phyloP scores from a whole-genome alignment of 192 early-diverging fungal genomes.

The Coemansia sp. region DNA sequence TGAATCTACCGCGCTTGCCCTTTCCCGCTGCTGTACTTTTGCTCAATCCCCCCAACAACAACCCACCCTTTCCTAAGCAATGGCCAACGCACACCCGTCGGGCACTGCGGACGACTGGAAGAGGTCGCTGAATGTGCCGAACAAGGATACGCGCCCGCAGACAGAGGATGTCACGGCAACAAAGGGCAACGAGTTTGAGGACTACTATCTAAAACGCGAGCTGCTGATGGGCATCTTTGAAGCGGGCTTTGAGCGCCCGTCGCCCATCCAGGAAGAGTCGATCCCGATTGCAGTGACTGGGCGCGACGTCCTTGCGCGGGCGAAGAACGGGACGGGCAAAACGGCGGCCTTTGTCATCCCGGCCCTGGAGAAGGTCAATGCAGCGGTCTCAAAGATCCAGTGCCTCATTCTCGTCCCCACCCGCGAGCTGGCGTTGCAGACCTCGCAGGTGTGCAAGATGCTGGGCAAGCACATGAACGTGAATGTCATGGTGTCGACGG shows the following conservation, averaged over 20 bases:
- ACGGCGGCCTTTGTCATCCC: constrained; percentile 98
- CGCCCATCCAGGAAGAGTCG: constrained; percentile 98
- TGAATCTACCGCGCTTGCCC: no score
- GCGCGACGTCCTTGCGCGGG: constrained; percentile 92
- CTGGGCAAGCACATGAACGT: constrained; percentile 94
- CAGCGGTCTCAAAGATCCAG: constrained; percentile 82
- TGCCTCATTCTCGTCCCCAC: constrained; percentile 93
- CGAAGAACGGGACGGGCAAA: constrained; percentile 93
- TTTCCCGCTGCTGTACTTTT: constrained; percentile 4
- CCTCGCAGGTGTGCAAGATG: constrained; percentile 97
- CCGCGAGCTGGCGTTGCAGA: constrained; percentile 96
- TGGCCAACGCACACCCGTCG: constrained; percentile 42
- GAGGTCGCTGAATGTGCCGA: constrained; percentile 64
- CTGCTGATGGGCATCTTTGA: constrained; percentile 98
- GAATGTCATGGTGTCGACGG: constrained; percentile 98
- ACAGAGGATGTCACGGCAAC: constrained; percentile 96
- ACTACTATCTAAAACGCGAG: constrained; percentile 95
- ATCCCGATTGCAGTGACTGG: constrained; percentile 96
- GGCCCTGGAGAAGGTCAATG: constrained; percentile 87
- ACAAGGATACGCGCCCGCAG: constrained; percentile 88
- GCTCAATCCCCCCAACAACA: neutral
- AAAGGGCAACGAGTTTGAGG: constrained; percentile 99
- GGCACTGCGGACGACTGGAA: constrained; percentile 64
- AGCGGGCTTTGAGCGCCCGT: constrained; percentile 95
- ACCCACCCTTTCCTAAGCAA: constrained; percentile 16